Conservation (phyloP, 768 basidiomycete species). For the Lentinula lateritia region DNA sequence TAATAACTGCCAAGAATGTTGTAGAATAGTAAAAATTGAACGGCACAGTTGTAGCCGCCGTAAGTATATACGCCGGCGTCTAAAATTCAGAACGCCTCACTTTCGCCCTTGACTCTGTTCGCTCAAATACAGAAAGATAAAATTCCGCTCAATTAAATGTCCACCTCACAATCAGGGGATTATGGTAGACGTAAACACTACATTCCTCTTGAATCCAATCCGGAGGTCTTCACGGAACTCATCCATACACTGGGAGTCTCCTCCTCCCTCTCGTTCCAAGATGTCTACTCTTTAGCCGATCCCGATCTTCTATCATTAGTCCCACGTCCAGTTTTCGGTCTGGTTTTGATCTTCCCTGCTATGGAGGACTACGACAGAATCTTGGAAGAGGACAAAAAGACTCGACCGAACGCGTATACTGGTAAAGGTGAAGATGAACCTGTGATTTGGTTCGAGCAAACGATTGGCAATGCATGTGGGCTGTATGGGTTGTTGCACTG, state of each 20-base stretch:
- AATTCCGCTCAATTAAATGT: neutral
- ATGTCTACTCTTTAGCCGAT: conserved; percentile 27
- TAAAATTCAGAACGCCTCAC: too few species aligned
- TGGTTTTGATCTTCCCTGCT: conserved; percentile 25
- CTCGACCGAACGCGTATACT: conserved; percentile 17
- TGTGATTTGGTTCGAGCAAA: conserved; percentile 32
- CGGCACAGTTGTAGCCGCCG: too few species aligned
- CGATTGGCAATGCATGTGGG: conserved; percentile 32
- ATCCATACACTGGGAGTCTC: conserved; percentile 24
- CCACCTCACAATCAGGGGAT: neutral
- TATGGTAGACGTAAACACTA: conserved; percentile 19
- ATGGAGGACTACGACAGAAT: conserved; percentile 16
- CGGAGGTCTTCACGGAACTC: conserved; percentile 28
- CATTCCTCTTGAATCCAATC: conserved; percentile 32
- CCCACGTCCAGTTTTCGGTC: conserved; percentile 23
- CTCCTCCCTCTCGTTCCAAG: conserved; percentile 23
- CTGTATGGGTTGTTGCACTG: conserved; percentile 30
- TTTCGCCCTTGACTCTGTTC: too few species aligned
- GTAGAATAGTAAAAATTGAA: too few species aligned
- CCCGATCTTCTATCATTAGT: conserved; percentile 26
- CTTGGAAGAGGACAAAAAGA: conserved; percentile 16
- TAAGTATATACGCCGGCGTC: too few species aligned
- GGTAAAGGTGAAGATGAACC: conserved; percentile 25
- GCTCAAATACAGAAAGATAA: neutral
- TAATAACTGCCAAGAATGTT: too few species aligned